Conservation (phyloP, 2,329 filamentous ascomycete species). For the Biscogniauxia sp. region DNA sequence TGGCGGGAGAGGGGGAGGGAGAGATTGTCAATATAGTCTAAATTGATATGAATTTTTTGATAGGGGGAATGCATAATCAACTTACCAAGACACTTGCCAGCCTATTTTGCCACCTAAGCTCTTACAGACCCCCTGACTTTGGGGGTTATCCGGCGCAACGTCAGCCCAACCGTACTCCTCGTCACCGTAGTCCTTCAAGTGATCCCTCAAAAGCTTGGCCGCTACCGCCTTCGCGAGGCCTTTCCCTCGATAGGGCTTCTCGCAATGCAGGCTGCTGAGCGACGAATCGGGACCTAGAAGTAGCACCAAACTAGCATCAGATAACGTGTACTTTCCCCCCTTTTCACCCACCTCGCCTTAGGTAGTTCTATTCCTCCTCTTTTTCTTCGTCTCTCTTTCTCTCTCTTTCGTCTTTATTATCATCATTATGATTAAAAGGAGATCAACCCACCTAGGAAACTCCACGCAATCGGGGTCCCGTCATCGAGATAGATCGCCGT, state of each 20-base stretch:
- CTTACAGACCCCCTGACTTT: conserved; percentile 61
- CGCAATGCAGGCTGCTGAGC: conserved; percentile 60
- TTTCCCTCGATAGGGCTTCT: conserved; percentile 56
- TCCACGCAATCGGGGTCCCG: conserved; percentile 60
- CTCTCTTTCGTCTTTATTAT: conserved; percentile 25
- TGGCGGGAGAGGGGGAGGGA: conserved; percentile 12
- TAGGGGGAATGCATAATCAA: conserved; percentile 6
- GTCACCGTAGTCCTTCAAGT: conserved; percentile 41
- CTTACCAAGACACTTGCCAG: conserved; percentile 62
- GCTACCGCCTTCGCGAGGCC: conserved; percentile 64
- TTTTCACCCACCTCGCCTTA: too few relatives aligned
- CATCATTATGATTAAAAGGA: neutral
- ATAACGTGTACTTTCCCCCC: neutral
- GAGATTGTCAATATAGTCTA: neutral
- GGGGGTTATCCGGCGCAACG: conserved; percentile 58
- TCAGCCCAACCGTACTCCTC: conserved; percentile 61
- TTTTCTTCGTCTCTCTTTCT: neutral
- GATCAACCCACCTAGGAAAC: conserved; percentile 49
- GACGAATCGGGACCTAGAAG: conserved; percentile 55
- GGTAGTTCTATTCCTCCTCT: neutral
- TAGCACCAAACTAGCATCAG: neutral
- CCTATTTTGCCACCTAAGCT: conserved; percentile 55
- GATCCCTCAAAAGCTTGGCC: conserved; percentile 54
- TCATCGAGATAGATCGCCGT: conserved; percentile 44
- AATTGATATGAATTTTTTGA: neutral